Percentiles rank a stretch among this genome's conserved stretches.
phyloP scores from a whole-genome alignment of 2,329 filamentous ascomycete species.

The Alternaria infectoria region DNA sequence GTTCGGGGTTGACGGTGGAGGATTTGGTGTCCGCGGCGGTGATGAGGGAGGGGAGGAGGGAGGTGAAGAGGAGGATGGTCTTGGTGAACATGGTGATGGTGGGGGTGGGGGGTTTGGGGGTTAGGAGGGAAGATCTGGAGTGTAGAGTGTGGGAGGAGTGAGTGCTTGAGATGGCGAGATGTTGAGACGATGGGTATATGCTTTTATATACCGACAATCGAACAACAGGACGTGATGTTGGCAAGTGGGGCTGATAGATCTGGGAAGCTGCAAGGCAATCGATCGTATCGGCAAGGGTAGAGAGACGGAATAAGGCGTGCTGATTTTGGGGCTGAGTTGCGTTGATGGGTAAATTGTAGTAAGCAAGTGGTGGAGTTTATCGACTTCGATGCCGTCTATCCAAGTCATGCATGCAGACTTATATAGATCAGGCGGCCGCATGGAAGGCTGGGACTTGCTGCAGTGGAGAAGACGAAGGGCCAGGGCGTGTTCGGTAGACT shows the following conservation, averaged over 20 bases:
- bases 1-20: conserved; percentile 49
- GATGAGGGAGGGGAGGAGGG: conserved; percentile 20
- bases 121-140: neutral
- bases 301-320: neutral
- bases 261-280: neutral
- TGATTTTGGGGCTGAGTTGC: conserved; percentile 3
- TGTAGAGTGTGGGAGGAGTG: neutral
- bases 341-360: neutral
- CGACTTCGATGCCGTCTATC: neutral
- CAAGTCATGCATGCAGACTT: conserved; percentile 9
- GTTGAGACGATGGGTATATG: neutral
- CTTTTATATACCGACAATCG: neutral
- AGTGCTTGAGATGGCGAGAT: neutral
- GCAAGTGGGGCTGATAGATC: neutral
- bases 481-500: conserved; percentile 6
- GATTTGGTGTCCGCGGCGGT: conserved; percentile 42
- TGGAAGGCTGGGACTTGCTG: neutral
- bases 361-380: conserved; percentile 1
- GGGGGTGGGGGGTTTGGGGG: neutral
- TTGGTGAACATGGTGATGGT: conserved; percentile 4
- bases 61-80: conserved; percentile 10
- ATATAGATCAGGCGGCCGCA: conserved; percentile 19
- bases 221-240: neutral
- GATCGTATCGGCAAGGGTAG: conserved; percentile 3
- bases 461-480: neutral